Evolutionary conservation across 495 filamentous ascomycete genomes (phyloP).

Genomic region (Neurospora tetraspora): DNA sequence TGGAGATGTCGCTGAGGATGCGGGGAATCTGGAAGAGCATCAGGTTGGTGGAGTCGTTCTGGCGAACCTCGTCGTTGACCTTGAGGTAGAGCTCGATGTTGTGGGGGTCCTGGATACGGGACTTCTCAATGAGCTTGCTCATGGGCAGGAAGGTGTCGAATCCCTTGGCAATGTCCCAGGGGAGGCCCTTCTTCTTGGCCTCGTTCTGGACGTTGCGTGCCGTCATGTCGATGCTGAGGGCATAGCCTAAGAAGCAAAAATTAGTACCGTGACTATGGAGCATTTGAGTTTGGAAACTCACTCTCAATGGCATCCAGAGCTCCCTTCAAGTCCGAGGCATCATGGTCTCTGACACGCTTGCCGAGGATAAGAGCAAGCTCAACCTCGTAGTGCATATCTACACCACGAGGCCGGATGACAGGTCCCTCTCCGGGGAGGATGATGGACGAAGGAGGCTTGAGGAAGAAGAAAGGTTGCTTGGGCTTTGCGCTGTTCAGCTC

Average conservation of each 20-base stretch:
- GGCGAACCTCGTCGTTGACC: conserved; percentile 63
- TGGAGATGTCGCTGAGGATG: conserved; percentile 78
- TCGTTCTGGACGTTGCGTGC: conserved; percentile 88
- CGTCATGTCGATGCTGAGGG: conserved; percentile 87
- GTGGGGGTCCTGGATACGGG: conserved; percentile 74
- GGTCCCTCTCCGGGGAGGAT: conserved; percentile 68
- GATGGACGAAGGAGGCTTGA: conserved; percentile 82
- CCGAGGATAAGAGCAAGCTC: conserved; percentile 85
- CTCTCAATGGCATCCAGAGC: conserved; percentile 54
- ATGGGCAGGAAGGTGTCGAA: conserved; percentile 96
- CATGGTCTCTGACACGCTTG: conserved; percentile 63
- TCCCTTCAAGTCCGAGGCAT: conserved; percentile 50
- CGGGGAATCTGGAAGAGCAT: conserved; percentile 91
- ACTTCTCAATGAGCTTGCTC: conserved; percentile 64
- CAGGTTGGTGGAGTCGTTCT: conserved; percentile 76
- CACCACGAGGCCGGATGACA: conserved; percentile 72
- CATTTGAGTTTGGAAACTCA: conserved; percentile 12
- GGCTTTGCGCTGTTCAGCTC: conserved; percentile 81
- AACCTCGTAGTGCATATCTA: conserved; percentile 87
- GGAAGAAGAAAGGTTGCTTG: conserved; percentile 96
- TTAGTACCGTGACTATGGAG: not conserved
- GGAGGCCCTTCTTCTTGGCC: conserved; percentile 93
- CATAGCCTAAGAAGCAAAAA: conserved; percentile 43
- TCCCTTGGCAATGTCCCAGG: conserved; percentile 91
- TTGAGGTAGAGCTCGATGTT: conserved; percentile 72